Evolutionary conservation across 331 rosid genomes (phyloP), one percentile per base, ranked within the genome.

Genomic region (Erythrophleum ivorense): DNA sequence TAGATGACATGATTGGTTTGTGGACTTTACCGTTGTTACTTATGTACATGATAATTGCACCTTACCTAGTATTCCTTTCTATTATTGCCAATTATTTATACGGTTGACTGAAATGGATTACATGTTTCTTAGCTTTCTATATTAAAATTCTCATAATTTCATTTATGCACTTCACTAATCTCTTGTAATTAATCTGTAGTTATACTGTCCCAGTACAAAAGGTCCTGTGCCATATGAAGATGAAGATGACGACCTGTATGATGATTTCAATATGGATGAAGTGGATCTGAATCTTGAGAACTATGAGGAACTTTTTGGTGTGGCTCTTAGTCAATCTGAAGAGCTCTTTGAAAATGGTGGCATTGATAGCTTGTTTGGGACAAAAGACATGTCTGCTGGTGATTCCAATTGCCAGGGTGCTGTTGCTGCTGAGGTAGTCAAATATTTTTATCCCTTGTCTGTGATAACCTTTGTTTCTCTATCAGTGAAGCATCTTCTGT

Each of bases 341-440:
- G 98, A 91, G 82, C 92, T 94, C 80, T 86, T 94, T 54, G 96
- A 91, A 91, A 92, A 96, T 72, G 99, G 98, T 68, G 95, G 99
- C 64, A 89, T 96, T 59, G 93, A 88, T 84, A 94, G 99, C 90
- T 91, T 96, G 91, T 96, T 94, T 81, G 91, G 89, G 82, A 73
- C 80, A n/a, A 90, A 82, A 68, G 87, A 84, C 24, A 36, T 92
- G 83, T 85, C 91, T 85, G 91, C 90, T 55, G 91, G 88, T 41
- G 91, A 90, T 81, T 91, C 92, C 71, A 83, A 86, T 71, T 85
- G 89, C 86, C 92, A 83, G 81, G 97, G 86, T 77, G 88, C 85
- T 29, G 81, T 73, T 83, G 89, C 92, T 79, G 92, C 92, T 77
- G 97, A 96, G 98, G 99, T 96, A 91, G 69, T 72, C 67, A 34